These are phyloP conservation scores for Chaetomium sp. DNA, from an alignment of 2,329 filamentous ascomycete species.

Conservation along the genomic window DNA sequence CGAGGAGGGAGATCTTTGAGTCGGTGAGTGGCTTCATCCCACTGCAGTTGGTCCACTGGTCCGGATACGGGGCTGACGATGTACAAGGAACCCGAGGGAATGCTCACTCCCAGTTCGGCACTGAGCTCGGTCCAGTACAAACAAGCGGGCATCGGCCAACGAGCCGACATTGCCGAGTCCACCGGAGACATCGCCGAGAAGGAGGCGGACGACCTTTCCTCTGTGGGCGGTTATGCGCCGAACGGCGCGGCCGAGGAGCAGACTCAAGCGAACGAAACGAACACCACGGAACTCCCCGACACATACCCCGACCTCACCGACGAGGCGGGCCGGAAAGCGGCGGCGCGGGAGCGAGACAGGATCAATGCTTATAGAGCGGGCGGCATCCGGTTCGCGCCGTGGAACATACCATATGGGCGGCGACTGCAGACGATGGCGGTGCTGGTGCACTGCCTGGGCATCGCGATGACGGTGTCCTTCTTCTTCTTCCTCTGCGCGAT, in stretches of 20 bases:
- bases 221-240: not conserved
- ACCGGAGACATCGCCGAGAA: conserved; percentile 17
- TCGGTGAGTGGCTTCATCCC: not conserved
- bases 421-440: conserved; percentile 74
- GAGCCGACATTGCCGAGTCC: conserved; percentile 10
- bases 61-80: not conserved
- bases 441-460: conserved; percentile 64
- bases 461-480: conserved; percentile 62
- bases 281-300: not conserved
- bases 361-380: conserved; percentile 25
- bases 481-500: conserved; percentile 92
- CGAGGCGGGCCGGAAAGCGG: conserved; percentile 12
- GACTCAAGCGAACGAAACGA: not conserved
- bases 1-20: conserved; percentile 1
- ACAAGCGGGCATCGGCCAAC: not conserved
- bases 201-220: conserved; percentile 11
- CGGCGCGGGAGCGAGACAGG: conserved; percentile 16
- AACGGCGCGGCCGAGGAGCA: not conserved
- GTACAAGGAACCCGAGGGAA: not conserved
- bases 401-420: conserved; percentile 64
- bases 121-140: not conserved
- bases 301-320: conserved; percentile 19
- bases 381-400: conserved; percentile 76
- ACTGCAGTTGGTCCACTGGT: not conserved
- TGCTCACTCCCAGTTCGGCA: not conserved